Base-by-base conservation (phyloP, 163 green algal genomes). In the Scenedesmus sp. region DNA sequence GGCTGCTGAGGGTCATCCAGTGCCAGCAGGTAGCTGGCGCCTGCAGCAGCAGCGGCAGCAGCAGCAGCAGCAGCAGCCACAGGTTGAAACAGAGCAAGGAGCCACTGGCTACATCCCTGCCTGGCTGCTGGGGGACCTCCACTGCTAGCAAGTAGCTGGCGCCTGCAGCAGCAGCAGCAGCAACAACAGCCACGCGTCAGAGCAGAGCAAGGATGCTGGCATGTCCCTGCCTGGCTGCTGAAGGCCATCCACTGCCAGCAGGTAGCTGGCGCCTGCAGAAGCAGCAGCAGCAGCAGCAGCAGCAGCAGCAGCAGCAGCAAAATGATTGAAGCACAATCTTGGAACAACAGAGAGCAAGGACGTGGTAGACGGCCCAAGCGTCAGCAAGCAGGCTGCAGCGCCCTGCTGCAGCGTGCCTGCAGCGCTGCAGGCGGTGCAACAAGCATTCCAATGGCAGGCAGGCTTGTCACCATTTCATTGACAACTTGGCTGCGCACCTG, bases 1-100 rank as follows among this genome's bases (percentile, higher is more conserved):
- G 9, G 82, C 88, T 88, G 76, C 26, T 87, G 77, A 2, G 88
- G 88, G 82, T 91, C 88, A 60, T 91, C 88, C 7, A 91, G 59
- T 1, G 88, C 59, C 4, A 91, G 76, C 6, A 87, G 34, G 34
- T 46, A 46, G 34, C 34, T 46, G 34, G 34, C 34, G 62, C 62
- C 62, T 70, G 62, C 62, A 70, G 62, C 62, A 70, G 62, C 62
- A 15, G 34, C 34, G 0, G 34, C 34, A 46, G 62, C 62, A 46
- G 34, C 34, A 46, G 34, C 34, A 46, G 34, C 34, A 46, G 34
- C 34, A 46, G 34, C 34, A 46, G 10, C 12, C 62, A 70, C 12
- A 70, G 13, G 62, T 70, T 70, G 62, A 46, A 46, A 46, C 34
- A 46, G 34, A 46, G 34, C 34, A 46, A 46, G 73, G 82, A 89